Base-by-base conservation (phyloP, 2,329 filamentous ascomycete genomes). In the Penicillium sp. region DNA sequence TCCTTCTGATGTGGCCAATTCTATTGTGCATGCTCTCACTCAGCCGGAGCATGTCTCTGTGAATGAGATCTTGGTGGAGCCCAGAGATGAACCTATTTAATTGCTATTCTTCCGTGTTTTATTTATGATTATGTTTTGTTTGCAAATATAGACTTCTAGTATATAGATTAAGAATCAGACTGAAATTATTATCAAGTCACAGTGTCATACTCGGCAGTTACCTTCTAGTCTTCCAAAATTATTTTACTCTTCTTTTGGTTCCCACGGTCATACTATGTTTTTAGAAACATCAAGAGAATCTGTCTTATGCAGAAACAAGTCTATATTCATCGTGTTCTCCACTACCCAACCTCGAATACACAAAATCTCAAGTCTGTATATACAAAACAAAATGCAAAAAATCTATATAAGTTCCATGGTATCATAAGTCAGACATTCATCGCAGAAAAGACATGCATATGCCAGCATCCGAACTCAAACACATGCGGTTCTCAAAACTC, bases 51-150 rank as follows among this genome's bases (percentile, higher is more conserved):
- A 93, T 75, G 89, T 93, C 44, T 85, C 88, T 42, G 87, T 93
- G 1, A 93, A 93, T 63, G 90, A 93, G 78, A 82, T 93, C 4
- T 72, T 93, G 71, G 89, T 93, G 70, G 89, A 92, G 78, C 89
- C 89, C 14, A 78, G 89, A 46, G 89, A 91, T 64, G 89, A 91
- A 77, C 89, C 89, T 11, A 90, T 90, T 60, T 91, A 69, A 60
- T 27, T 7, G 14, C 25, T 31, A 43, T 51, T 43, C 10, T 31
- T 39, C 13, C 33, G 14, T 43, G 2, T 9, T 26, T 31, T 23
- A 11, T 16, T 52, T 16, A 26, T 35, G 39, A 35, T 27, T 14
- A 23, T 25, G 19, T 39, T 39, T 19, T n/a, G n/a, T n/a, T 47
- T 27, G 13, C 16, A 35, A 6, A 49, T 21, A 33, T 33, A 47